A percentile compares a stretch with the other conserved stretches of the same genome.
Conservation (phyloP, 257 asterid genomes). For the Solanum virginianum region DNA sequence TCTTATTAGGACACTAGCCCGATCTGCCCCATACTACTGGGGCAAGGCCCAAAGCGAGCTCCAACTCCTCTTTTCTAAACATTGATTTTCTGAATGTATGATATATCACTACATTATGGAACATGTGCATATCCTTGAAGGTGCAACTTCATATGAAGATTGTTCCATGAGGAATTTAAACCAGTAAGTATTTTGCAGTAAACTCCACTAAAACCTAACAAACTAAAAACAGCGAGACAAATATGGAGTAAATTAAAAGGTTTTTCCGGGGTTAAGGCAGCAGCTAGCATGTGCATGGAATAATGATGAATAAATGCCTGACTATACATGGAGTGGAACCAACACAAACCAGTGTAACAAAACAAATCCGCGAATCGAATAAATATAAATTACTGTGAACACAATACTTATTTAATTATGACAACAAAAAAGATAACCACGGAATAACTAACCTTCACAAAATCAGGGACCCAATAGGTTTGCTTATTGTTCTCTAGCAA, state of each 20-base stretch:
- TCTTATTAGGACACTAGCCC: not conserved
- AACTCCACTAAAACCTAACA: not conserved
- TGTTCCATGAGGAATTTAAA: not conserved
- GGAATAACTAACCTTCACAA: conserved; percentile 50
- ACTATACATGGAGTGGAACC: not conserved
- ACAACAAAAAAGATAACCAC: not conserved
- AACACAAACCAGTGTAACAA: not conserved
- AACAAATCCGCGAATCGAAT: not conserved
- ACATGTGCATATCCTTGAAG: not conserved
- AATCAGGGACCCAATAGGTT: conserved; percentile 97
- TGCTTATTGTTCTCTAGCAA: conserved; percentile 76
- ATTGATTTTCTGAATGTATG: not conserved
- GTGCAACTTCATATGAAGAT: not conserved
- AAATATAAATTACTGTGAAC: not conserved
- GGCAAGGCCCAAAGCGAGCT: not conserved
- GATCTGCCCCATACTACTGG: not conserved
- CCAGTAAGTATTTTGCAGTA: not conserved
- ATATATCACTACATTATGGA: not conserved
- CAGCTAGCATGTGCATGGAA: not conserved
- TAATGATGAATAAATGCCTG: not conserved
- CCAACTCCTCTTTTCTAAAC: not conserved
- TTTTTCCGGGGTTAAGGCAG: not conserved
- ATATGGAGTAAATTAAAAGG: not conserved
- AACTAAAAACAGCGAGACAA: not conserved
- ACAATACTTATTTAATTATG: not conserved